These are phyloP conservation scores for Teratosphaeria nubilosa DNA, from an alignment of 2,329 filamentous ascomycete species.

Conservation along the genomic window DNA sequence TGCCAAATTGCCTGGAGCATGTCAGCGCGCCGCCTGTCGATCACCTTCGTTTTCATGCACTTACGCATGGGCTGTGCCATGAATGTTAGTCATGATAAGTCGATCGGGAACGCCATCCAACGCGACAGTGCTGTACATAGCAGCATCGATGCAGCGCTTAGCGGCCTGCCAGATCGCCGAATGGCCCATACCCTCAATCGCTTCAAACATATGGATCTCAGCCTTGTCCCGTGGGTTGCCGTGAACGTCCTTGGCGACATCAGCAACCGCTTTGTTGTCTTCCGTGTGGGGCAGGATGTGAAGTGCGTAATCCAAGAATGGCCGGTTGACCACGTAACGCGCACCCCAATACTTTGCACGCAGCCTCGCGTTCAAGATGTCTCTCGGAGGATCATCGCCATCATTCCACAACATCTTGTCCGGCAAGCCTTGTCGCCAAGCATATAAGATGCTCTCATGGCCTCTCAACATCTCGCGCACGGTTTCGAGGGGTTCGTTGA, in stretches of 20 bases:
- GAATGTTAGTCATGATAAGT: slow-evolving; percentile 86
- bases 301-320: slow-evolving; percentile 55
- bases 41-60: slow-evolving; percentile 29
- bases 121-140: slow-evolving; percentile 75
- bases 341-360: slow-evolving; percentile 94
- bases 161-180: slow-evolving; percentile 21
- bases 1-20: slow-evolving; percentile 79
- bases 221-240: slow-evolving; percentile 22
- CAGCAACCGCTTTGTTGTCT: slow-evolving; percentile 13
- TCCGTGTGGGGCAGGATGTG: slow-evolving; percentile 34
- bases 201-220: slow-evolving; percentile 26
- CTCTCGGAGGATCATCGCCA: slow-evolving; percentile 56
- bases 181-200: slow-evolving; percentile 22
- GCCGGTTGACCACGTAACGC: slow-evolving; percentile 77
- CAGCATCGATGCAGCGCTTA: slow-evolving; percentile 54
- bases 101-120: slow-evolving; percentile 61
- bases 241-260: slow-evolving; percentile 20
- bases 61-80: slow-evolving; percentile 93
- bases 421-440: slow-evolving; percentile 45
- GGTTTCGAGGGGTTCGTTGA: slow-evolving; percentile 10
- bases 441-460: slow-evolving; percentile 32
- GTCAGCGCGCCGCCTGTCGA: neutral
- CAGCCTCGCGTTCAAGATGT: slow-evolving; percentile 74
- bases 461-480: slow-evolving; percentile 21
- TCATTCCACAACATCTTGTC: slow-evolving; percentile 52